These are phyloP conservation scores for Aspergillus sp. DNA, from an alignment of 2,329 filamentous ascomycete species.

Conservation along the genomic window DNA sequence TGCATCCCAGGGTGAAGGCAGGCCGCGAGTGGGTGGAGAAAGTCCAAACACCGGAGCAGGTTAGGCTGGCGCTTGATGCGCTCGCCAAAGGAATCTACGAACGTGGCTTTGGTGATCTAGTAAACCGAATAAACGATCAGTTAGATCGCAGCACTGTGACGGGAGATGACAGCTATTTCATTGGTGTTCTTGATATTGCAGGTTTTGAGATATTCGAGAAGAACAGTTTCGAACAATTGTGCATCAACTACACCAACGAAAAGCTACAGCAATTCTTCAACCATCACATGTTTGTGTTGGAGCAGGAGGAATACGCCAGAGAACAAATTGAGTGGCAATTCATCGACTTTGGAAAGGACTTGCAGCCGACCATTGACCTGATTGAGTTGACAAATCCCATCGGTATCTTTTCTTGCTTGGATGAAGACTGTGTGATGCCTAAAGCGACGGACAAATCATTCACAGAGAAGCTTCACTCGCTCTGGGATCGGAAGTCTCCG, in stretches of 20 bases:
- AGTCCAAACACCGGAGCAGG: constrained; percentile 95
- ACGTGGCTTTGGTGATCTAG: constrained; percentile 88
- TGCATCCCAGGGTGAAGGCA: constrained; percentile 93
- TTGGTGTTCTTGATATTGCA: constrained; percentile 97
- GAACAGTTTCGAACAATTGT: constrained; percentile 98
- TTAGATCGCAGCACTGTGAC: constrained; percentile 82
- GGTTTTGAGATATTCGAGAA: constrained; percentile 98
- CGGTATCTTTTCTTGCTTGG: constrained; percentile 96
- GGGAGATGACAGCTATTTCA: constrained; percentile 88
- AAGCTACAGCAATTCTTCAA: constrained; percentile 99
- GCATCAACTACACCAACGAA: constrained; percentile 99
- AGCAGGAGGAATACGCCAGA: constrained; percentile 95
- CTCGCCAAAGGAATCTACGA: constrained; percentile 97
- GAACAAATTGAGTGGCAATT: constrained; percentile 99
- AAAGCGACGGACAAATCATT: constrained; percentile 97
- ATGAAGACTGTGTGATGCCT: constrained; percentile 98
- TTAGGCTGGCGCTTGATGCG: constrained; percentile 83
- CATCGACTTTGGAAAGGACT: constrained; percentile 95
- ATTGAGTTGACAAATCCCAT: constrained; percentile 97
- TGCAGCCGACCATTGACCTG: constrained; percentile 95
- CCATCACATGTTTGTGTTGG: constrained; percentile 98
- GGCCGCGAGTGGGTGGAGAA: constrained; percentile 98
- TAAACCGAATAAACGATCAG: constrained; percentile 86
- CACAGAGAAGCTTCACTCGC: constrained; percentile 91
- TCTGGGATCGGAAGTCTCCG: constrained; percentile 94